phyloP scores from a whole-genome alignment of 2,329 filamentous ascomycete species.

The Rhynchosporium agropyri region DNA sequence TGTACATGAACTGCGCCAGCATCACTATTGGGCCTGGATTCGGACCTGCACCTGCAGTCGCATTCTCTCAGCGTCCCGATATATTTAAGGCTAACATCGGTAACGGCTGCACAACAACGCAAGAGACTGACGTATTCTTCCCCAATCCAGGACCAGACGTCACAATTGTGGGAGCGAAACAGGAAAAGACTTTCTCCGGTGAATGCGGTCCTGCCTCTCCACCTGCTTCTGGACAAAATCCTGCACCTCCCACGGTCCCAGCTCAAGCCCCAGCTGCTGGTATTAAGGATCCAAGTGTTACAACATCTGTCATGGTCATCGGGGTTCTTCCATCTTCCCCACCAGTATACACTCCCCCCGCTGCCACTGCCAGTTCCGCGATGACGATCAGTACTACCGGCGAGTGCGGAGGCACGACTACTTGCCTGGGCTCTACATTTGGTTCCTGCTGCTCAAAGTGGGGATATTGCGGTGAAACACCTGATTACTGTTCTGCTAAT shows the following conservation, averaged over 20 bases:
- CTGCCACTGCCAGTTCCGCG: not conserved
- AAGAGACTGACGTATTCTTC: constrained; percentile 53
- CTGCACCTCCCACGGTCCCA: not conserved
- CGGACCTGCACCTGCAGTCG: constrained; percentile 29
- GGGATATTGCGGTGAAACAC: constrained; percentile 21
- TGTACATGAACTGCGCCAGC: constrained; percentile 69
- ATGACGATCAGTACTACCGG: constrained; percentile 10
- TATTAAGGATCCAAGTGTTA: not conserved
- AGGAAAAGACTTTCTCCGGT: constrained; percentile 29
- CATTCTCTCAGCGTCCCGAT: constrained; percentile 53
- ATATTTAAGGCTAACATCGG: constrained; percentile 62
- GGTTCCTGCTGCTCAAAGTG: constrained; percentile 22
- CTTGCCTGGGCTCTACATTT: constrained; percentile 16
- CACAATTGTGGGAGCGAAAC: constrained; percentile 22
- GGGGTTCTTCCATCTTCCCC: not conserved
- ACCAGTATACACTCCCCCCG: not conserved
- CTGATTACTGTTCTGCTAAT: constrained; percentile 15
- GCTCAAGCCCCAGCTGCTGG: not conserved
- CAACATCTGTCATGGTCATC: not conserved
- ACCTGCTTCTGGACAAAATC: constrained; percentile 10
- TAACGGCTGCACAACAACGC: constrained; percentile 53
- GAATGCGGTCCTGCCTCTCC: constrained; percentile 33
- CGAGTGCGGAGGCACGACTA: constrained; percentile 4
- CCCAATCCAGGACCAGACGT: constrained; percentile 56
- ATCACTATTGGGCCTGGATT: constrained; percentile 50